A percentile compares a stretch with the other conserved stretches of the same genome.
Evolutionary conservation across 805 yeast genomes (phyloP).

Genomic region (Starmerella bacillaris): DNA sequence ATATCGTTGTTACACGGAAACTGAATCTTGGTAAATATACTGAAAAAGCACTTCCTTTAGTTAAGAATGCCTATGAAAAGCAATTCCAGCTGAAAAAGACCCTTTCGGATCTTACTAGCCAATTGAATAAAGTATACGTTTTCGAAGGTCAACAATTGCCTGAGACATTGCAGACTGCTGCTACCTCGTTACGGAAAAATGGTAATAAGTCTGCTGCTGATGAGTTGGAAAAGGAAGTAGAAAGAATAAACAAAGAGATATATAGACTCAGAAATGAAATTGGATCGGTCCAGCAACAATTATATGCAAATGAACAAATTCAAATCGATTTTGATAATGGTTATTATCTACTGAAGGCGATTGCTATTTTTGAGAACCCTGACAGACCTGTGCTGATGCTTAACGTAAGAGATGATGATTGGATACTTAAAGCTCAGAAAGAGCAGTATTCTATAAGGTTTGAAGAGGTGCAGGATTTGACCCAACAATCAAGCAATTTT

Average conservation of each 20-base stretch:
- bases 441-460: too few species aligned
- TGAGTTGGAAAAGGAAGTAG: neutral
- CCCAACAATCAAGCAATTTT: too few species aligned
- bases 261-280: neutral
- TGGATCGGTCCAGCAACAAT: too few species aligned
- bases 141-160: neutral
- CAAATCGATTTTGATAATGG: too few species aligned
- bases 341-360: too few species aligned
- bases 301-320: too few species aligned
- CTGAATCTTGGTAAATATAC: constrained; percentile 9
- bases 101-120: neutral
- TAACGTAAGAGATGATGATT: too few species aligned
- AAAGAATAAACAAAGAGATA: neutral
- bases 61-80: constrained; percentile 1
- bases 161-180: neutral
- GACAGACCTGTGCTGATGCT: too few species aligned
- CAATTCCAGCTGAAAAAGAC: neutral
- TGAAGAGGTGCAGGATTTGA: too few species aligned
- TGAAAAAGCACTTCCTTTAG: neutral
- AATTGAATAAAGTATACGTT: neutral
- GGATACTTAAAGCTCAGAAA: too few species aligned
- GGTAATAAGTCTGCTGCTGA: neutral
- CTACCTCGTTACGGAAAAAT: neutral
- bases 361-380: too few species aligned
- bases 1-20: constrained; percentile 1